Conservation (phyloP, 2,329 filamentous ascomycete genomes). For the Colletotrichum falcatum region DNA sequence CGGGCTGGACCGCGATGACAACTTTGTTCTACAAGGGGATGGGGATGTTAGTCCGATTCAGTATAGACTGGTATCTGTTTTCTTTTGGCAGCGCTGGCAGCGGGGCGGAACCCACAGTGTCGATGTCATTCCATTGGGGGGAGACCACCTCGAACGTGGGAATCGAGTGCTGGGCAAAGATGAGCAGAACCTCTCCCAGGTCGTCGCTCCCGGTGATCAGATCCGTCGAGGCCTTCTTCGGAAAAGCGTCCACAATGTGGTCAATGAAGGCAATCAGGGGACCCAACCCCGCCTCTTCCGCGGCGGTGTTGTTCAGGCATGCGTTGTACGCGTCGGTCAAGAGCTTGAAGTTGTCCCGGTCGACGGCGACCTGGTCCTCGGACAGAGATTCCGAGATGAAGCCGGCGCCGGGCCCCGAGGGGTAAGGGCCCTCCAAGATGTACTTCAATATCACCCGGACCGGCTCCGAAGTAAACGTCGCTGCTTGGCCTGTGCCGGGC, state of each 20-base stretch:
- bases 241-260: conserved; percentile 44
- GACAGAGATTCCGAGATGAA: conserved; percentile 40
- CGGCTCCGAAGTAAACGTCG: conserved; percentile 69
- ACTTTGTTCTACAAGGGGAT: background rate
- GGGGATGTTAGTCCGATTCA: background rate
- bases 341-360: conserved; percentile 74
- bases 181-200: background rate
- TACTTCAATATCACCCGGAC: conserved; percentile 69
- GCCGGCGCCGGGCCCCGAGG: conserved; percentile 51
- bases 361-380: conserved; percentile 56
- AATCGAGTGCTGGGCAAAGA: background rate
- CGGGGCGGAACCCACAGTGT: background rate
- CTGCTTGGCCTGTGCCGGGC: conserved; percentile 69
- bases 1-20: background rate
- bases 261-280: conserved; percentile 69
- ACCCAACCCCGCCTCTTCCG: conserved; percentile 64
- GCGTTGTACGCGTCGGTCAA: conserved; percentile 73
- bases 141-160: background rate
- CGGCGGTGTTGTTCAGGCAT: conserved; percentile 71
- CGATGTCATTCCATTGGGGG: no score
- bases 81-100: background rate
- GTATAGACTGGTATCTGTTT: background rate
- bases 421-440: conserved; percentile 70
- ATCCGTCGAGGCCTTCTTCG: conserved; percentile 9
- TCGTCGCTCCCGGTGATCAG: background rate